Conservation (phyloP, 768 basidiomycete genomes). For the Solioccasus polychromus region DNA sequence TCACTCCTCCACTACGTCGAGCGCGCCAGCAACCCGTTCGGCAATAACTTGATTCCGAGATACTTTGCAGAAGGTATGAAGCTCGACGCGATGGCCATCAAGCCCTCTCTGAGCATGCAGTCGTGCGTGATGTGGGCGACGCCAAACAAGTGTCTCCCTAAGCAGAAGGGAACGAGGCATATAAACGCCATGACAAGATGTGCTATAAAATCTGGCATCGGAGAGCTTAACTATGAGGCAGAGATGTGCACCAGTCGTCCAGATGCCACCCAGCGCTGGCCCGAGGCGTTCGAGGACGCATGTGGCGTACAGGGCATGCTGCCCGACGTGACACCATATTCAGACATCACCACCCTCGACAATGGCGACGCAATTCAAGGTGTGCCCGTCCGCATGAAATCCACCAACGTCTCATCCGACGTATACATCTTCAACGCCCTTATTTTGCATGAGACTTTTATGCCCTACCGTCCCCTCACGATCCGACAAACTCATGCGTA, state of each 20-base stretch:
- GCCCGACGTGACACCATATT: conserved; percentile 33
- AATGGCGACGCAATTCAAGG: conserved; percentile 32
- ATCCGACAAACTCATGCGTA: conserved; percentile 33
- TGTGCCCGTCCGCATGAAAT: conserved; percentile 39
- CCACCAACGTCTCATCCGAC: conserved; percentile 36
- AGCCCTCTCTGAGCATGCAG: too few relatives aligned
- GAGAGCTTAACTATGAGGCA: conserved; percentile 37
- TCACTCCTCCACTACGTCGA: conserved; percentile 76
- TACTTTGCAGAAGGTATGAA: conserved; percentile 72
- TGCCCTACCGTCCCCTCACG: conserved; percentile 42
- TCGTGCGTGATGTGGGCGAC: too few relatives aligned
- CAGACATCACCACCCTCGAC: conserved; percentile 36
- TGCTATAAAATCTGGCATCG: conserved; percentile 33
- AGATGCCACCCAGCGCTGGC: conserved; percentile 29
- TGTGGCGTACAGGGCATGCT: conserved; percentile 16
- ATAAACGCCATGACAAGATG: conserved; percentile 61
- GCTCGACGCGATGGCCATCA: conserved; percentile 49
- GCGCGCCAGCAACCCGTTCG: conserved; percentile 65
- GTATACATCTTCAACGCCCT: conserved; percentile 48
- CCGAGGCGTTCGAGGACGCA: conserved; percentile 23
- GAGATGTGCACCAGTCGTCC: conserved; percentile 33
- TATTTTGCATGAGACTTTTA: conserved; percentile 41
- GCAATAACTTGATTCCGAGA: conserved; percentile 56
- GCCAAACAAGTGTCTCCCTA: too few relatives aligned
- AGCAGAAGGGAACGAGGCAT: too few relatives aligned